These are phyloP conservation scores for Yamadazyma oceani DNA, from an alignment of 1,139 yeast species.

Conservation along the genomic window DNA sequence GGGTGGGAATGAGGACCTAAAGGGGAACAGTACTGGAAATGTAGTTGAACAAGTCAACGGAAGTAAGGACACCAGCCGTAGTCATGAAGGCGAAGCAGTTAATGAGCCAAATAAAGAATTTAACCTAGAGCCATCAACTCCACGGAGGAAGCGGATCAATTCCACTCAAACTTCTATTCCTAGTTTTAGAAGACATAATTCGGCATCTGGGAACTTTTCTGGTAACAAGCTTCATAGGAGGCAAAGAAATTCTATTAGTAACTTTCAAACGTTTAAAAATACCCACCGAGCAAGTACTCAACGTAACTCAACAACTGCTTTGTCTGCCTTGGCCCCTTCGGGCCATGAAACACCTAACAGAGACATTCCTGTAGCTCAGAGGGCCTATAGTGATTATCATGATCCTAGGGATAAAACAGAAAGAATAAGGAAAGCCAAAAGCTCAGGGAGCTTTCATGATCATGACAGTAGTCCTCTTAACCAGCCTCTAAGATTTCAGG, in stretches of 20 bases:
- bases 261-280: conserved; percentile 14
- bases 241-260: conserved; percentile 29
- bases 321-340: conserved; percentile 21
- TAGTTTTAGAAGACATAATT: conserved; percentile 24
- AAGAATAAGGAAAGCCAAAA: conserved; percentile 33
- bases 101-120: no score
- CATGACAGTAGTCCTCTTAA: conserved; percentile 13
- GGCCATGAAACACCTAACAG: conserved; percentile 8
- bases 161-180: conserved; percentile 13
- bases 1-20: no score
- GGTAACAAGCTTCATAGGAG: conserved; percentile 13
- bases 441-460: conserved; percentile 33
- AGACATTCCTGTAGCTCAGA: conserved; percentile 10
- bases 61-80: no score
- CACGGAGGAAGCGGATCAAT: conserved; percentile 9
- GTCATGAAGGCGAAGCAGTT: no score
- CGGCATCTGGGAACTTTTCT: conserved; percentile 16
- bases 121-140: conserved; percentile 9
- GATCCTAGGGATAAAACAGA: conserved; percentile 5
- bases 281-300: conserved; percentile 2
- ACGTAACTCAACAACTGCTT: conserved; percentile 31
- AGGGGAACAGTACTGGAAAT: no score
- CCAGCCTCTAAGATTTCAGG: conserved; percentile 21
- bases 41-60: no score
- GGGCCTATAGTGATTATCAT: conserved; percentile 9